Evolutionary conservation across 441 rosid genomes (phyloP), one percentile per base, ranked within the genome.

Genomic region (Theobroma grandiflorum): DNA sequence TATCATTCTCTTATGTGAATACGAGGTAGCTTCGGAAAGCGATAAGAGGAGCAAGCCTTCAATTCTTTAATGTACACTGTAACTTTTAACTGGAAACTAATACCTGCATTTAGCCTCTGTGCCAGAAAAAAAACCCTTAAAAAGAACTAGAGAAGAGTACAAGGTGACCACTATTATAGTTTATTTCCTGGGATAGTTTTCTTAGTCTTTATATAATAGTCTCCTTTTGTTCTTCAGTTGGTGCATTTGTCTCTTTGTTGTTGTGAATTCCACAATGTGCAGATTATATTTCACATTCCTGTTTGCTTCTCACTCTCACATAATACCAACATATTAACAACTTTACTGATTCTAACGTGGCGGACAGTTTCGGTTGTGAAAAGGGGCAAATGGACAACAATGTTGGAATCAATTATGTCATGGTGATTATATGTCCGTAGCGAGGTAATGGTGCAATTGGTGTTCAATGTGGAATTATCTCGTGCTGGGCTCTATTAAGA

Each of bases 31-130:
- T 85, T 86, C 88, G 69, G 8, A 63, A 79, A 77, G 79, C 75
- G 79, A 74, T 22, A 43, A 76, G 82, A 61, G 82, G 80, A 78
- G 88, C 79, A 76, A 59, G 77, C 86, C 85, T 80, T 86, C 81
- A 76, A 88, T 89, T 92, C 91, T 88, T 89, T 88, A 81, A 84
- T 88, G 88, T 82, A 89, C 89, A 85, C 90, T 85, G 87, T 82
- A 81, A 86, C 91, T 80, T 71, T 83, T 87, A 82, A 86, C 82
- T 47, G 74, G 82, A 82, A 79, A 82, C 91, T 66, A 52, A 81
- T 81, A 78, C 87, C 79, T 82, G 85, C 86, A 72, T 86, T 83
- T 86, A 83, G 87, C 84, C 81, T 86, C 73, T 79, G 75, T 81
- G 77, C 75, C 55, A 33, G 40, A 70, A 42, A 70, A 50, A n/a